These are phyloP conservation scores for Phialophora expanda DNA, from an alignment of 2,329 filamentous ascomycete genomes.

Conservation along the genomic window DNA sequence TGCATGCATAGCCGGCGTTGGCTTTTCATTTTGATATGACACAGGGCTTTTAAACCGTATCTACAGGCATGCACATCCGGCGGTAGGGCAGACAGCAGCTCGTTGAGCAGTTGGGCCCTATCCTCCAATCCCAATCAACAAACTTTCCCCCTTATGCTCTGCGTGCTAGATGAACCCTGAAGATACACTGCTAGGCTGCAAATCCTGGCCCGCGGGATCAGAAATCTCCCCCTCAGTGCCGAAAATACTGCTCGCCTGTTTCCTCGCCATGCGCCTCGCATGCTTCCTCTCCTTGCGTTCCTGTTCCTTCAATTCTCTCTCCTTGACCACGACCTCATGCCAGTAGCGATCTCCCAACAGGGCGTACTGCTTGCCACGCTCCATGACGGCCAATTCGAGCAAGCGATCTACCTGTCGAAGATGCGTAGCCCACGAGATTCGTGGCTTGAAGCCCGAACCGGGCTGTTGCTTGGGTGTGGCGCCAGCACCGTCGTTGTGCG, in stretches of 20 bases:
- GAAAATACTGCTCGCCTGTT: conserved; percentile 6
- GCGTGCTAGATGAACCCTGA: conserved; percentile 7
- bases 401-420: conserved; percentile 18
- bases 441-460: not conserved
- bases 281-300: conserved; percentile 30
- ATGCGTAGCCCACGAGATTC: conserved; percentile 9
- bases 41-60: not conserved
- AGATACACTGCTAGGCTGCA: conserved; percentile 9
- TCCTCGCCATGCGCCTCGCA: conserved; percentile 30
- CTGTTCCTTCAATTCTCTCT: conserved; percentile 32
- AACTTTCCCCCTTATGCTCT: not conserved
- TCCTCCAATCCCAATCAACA: not conserved
- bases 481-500: not conserved
- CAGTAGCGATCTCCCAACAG: conserved; percentile 28
- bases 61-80: not conserved
- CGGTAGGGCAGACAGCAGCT: not conserved
- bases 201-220: not conserved
- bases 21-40: conserved; percentile 6
- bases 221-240: not conserved
- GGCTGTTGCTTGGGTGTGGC: not conserved
- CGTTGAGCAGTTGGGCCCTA: not conserved
- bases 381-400: conserved; percentile 19
- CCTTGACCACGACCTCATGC: conserved; percentile 27
- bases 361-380: conserved; percentile 17
- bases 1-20: conserved; percentile 29